Evolutionary conservation across 345 rosid species (phyloP).

Genomic region (Hypericum androsaemum): DNA sequence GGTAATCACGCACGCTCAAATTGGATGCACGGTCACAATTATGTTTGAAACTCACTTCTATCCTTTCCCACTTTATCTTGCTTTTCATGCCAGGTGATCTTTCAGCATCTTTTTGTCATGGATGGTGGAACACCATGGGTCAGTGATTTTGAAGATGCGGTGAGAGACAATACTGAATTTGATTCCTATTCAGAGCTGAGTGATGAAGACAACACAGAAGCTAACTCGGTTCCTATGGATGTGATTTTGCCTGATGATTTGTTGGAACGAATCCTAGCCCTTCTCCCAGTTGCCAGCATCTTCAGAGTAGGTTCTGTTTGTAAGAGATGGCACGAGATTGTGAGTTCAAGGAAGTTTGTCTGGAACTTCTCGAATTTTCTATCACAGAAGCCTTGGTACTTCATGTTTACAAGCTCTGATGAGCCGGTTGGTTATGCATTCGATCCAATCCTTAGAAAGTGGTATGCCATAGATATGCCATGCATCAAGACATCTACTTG

Average conservation of each 20-base stretch:
- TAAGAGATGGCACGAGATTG: conserved; percentile 86
- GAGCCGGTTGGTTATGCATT: conserved; percentile 84
- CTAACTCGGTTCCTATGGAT: conserved; percentile 47
- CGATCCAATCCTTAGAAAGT: conserved; percentile 69
- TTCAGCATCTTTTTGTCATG: conserved; percentile 21
- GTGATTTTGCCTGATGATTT: conserved; percentile 76
- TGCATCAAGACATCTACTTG: conserved; percentile 52
- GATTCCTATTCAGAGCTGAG: conserved; percentile 53
- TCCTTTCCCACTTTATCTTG: no score
- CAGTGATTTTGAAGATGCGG: conserved; percentile 37
- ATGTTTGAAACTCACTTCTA: no score
- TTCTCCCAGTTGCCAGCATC: conserved; percentile 76
- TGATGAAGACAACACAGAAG: conserved; percentile 55
- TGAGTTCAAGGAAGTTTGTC: conserved; percentile 61
- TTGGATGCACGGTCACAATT: no score
- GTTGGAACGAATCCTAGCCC: conserved; percentile 71
- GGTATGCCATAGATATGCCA: conserved; percentile 79
- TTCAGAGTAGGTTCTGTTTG: conserved; percentile 88
- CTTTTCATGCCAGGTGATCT: not conserved
- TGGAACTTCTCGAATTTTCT: conserved; percentile 46
- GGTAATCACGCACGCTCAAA: no score
- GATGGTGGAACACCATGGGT: conserved; percentile 81
- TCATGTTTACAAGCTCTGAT: conserved; percentile 88
- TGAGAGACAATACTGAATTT: conserved; percentile 35
- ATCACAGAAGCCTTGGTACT: conserved; percentile 88